Percentiles rank a stretch among this genome's conserved stretches.
Evolutionary conservation across 495 filamentous ascomycete species (phyloP).

Genomic region (Penicillium crystallinum): DNA sequence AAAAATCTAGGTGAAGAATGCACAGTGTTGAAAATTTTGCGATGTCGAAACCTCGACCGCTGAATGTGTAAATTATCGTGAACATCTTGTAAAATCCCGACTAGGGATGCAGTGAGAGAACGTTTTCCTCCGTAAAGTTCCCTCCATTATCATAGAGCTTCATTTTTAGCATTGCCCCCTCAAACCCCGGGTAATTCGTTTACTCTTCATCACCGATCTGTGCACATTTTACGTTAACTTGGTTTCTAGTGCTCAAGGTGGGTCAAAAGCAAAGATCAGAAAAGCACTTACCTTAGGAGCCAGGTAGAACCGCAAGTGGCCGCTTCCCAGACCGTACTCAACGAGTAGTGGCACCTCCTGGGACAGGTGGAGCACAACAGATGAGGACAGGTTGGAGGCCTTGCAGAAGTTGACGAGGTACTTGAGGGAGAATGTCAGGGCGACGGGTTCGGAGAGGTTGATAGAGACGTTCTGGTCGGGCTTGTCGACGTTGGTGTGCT

Average conservation of each 20-base stretch:
- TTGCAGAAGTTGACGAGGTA: constrained; percentile 99
- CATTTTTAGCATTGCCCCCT: constrained; percentile 21
- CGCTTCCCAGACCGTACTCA: constrained; percentile 82
- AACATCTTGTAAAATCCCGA: constrained; percentile 18
- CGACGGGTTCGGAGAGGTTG: constrained; percentile 83
- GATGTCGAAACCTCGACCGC: constrained; percentile 5
- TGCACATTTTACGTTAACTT: constrained; percentile 5
- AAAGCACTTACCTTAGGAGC: constrained; percentile 81
- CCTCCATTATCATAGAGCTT: constrained; percentile 32
- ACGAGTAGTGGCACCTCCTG: constrained; percentile 95
- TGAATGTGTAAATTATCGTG: constrained; percentile 13
- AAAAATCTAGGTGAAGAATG: background rate
- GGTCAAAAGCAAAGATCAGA: background rate
- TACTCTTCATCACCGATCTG: constrained; percentile 93
- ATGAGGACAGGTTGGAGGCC: constrained; percentile 73
- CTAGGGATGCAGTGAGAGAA: constrained; percentile 10
- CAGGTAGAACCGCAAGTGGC: constrained; percentile 93
- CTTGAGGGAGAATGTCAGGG: constrained; percentile 97
- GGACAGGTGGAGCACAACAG: constrained; percentile 87
- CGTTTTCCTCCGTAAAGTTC: constrained; percentile 25
- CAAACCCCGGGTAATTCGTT: constrained; percentile 16
- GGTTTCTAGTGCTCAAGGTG: background rate
- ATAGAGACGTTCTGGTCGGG: constrained; percentile 81
- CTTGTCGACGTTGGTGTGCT: constrained; percentile 88
- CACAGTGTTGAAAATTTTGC: background rate